A percentile compares a stretch with the other conserved stretches of the same genome.
These are phyloP conservation scores for Cinnamomum chago DNA, from an alignment of 164 flowering plant species.

Conservation along the genomic window DNA sequence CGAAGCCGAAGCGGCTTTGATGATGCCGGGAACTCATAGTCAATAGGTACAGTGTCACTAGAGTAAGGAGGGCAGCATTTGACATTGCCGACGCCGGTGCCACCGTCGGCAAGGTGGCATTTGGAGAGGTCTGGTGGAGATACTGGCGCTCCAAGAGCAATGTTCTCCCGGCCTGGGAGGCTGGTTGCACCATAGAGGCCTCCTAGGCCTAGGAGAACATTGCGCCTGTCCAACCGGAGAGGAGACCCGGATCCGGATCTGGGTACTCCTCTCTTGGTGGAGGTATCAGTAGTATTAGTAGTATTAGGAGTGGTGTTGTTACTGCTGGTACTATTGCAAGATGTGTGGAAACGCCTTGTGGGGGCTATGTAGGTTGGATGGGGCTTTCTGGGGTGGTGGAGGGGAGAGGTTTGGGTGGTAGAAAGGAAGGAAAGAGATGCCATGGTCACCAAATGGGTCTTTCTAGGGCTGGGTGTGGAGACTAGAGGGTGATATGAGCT, in stretches of 20 bases:
- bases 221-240: conserved; percentile 1
- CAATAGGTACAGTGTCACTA: neutral
- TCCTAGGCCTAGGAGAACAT: neutral
- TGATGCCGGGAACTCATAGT: neutral
- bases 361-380: neutral
- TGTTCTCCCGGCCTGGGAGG: neutral
- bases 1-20: neutral
- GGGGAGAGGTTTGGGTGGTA: neutral
- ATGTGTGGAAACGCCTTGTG: neutral
- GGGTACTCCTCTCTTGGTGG: neutral
- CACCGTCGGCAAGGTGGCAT: neutral
- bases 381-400: neutral
- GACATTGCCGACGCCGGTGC: neutral
- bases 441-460: neutral
- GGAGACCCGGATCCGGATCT: neutral
- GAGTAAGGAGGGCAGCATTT: conserved; percentile 3
- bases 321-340: neutral
- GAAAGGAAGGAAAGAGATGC: neutral
- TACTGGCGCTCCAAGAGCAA: neutral
- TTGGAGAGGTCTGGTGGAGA: neutral
- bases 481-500: too few relatives aligned
- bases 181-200: conserved; percentile 2
- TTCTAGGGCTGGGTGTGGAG: too few relatives aligned
- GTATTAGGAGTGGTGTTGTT: neutral
- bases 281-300: neutral